Conservation (phyloP, 2,329 filamentous ascomycete genomes). For the Orbilia javanica region DNA sequence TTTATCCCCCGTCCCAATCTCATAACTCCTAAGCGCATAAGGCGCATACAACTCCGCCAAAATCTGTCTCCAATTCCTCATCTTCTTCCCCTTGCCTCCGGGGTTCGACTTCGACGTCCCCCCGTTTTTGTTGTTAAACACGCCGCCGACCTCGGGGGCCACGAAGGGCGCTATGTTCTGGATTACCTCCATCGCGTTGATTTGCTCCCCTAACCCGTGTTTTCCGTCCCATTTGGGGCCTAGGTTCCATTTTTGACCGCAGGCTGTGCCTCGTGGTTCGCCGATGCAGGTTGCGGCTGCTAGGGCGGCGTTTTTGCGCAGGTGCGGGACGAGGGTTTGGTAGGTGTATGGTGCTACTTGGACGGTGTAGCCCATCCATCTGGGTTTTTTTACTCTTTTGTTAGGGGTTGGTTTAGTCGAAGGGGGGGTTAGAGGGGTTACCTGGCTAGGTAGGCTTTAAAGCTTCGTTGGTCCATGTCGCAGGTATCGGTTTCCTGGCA, state of each 20-base stretch:
- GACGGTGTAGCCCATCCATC: constrained; percentile 74
- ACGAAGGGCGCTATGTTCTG: constrained; percentile 70
- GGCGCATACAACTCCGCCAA: not conserved
- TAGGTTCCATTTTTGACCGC: constrained; percentile 76
- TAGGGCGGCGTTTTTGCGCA: constrained; percentile 72
- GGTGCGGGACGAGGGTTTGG: constrained; percentile 71
- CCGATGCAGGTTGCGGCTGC: constrained; percentile 75
- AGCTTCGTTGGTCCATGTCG: constrained; percentile 78
- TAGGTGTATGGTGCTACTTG: constrained; percentile 74
- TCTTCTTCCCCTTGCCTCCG: constrained; percentile 37
- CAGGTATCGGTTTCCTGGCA: constrained; percentile 75
- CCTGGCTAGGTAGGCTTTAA: constrained; percentile 74
- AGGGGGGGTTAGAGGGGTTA: not conserved
- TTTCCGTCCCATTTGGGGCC: constrained; percentile 70
- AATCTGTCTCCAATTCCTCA: not conserved
- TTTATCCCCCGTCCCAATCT: constrained; percentile 19
- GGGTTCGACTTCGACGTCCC: constrained; percentile 71
- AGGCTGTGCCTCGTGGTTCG: constrained; percentile 71
- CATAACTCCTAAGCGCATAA: constrained; percentile 32
- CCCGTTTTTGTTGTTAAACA: constrained; percentile 69
- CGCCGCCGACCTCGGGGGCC: constrained; percentile 64
- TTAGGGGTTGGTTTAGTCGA: not conserved
- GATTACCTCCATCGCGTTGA: constrained; percentile 75
- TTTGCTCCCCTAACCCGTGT: constrained; percentile 76
- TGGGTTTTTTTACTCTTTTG: constrained; percentile 65